Conservation (phyloP, 2,329 filamentous ascomycete genomes). For the Aspergillus spinulosporus region DNA sequence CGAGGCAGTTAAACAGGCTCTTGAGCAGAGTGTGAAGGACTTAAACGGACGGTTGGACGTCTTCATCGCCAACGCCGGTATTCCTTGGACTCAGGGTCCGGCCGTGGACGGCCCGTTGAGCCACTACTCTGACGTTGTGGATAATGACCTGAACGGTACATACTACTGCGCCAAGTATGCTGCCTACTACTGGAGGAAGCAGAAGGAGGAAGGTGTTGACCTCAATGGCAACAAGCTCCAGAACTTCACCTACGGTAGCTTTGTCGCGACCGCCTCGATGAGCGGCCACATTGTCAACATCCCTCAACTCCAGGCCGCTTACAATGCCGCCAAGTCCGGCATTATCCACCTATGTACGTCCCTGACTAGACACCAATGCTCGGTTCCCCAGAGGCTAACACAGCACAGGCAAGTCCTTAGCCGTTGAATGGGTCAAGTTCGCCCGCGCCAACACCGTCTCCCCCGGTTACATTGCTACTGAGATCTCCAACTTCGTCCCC, state of each 20-base stretch:
- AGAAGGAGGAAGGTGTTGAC: conserved; percentile 67
- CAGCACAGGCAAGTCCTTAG: conserved; percentile 62
- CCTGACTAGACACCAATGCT: background rate
- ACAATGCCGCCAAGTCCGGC: conserved; percentile 63
- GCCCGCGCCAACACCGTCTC: conserved; percentile 71
- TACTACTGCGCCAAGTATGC: conserved; percentile 67
- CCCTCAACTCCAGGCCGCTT: conserved; percentile 71
- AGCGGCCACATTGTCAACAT: conserved; percentile 76
- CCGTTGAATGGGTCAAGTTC: conserved; percentile 75
- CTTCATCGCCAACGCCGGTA: conserved; percentile 77
- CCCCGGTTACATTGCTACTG: conserved; percentile 74
- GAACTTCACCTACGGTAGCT: conserved; percentile 64
- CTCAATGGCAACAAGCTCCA: conserved; percentile 62
- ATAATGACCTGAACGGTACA: conserved; percentile 59
- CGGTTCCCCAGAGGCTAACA: background rate
- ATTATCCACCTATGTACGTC: conserved; percentile 50
- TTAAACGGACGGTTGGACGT: conserved; percentile 75
- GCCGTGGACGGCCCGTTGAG: conserved; percentile 66
- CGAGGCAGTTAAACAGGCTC: conserved; percentile 43
- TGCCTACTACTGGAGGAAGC: conserved; percentile 67
- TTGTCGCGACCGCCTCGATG: conserved; percentile 78
- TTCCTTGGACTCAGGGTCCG: conserved; percentile 69
- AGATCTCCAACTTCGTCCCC: conserved; percentile 66
- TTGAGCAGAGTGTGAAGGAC: conserved; percentile 54
- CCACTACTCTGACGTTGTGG: conserved; percentile 67